Evolutionary conservation across 768 basidiomycete genomes (phyloP), one percentile per base, ranked within the genome.

Genomic region (Mycena pura): DNA sequence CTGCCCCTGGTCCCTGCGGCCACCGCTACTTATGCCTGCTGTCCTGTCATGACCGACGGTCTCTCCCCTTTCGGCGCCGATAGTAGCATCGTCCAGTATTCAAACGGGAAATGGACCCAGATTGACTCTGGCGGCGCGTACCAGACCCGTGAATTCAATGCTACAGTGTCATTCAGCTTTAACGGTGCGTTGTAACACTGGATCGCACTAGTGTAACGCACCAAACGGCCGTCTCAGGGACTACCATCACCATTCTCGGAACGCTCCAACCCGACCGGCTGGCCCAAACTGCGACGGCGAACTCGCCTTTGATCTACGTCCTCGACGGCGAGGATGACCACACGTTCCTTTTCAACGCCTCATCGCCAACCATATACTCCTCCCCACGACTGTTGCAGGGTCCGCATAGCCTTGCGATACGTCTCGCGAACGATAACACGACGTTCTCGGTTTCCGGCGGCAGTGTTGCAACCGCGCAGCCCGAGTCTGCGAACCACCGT

Each of bases 141-240:
- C 55, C 48, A 38, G 19, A 65, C 64, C 17, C 43, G 38, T 24
- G 65, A 67, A 21, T 25, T 43, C 27, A 57, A 70, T 50, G 69
- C 69, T 22, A 64, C 64, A 4, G 68, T 54, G 40, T 63, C 53
- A 28, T 66, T 71, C 46, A 29, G 48, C 49, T 69, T 71, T 39
- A 51, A 63, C 34, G 68, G 70, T 68, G 44, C 32, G 57, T 63
- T 46, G 3, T 17, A 31, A 34, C 31, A 38, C 13, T 22, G n/a
- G n/a, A n/a, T n/a, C n/a, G n/a, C n/a, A n/a, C n/a, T n/a, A n/a
- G n/a, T n/a, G n/a, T n/a, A n/a, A n/a, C n/a, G n/a, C n/a, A n/a
- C n/a, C n/a, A n/a, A n/a, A n/a, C n/a, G n/a, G n/a, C n/a, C n/a
- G n/a, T n/a, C n/a, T 17, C 43, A 68, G 67, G 64, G 11, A 60